Percentiles rank a stretch among this genome's conserved stretches.
phyloP scores from a whole-genome alignment of 2,329 filamentous ascomycete species.

The Lasiodiplodia sp. region DNA sequence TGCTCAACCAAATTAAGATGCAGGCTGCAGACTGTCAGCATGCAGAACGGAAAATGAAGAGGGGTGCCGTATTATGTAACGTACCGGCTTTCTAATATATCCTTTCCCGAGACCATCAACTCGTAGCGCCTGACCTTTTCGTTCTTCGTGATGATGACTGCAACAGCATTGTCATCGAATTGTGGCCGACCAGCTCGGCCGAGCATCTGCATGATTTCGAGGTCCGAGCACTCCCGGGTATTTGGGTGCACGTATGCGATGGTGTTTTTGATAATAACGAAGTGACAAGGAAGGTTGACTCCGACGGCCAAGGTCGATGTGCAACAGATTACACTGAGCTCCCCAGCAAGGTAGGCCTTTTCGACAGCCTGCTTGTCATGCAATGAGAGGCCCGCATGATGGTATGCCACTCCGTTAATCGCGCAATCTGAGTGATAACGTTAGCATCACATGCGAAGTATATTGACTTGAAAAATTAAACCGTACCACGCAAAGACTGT shows the following conservation, averaged over 20 bases:
- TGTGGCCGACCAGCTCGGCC: conserved; percentile 84
- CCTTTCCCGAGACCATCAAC: conserved; percentile 74
- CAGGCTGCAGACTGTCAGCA: conserved; percentile 55
- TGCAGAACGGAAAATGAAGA: too few relatives aligned
- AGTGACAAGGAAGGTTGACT: conserved; percentile 82
- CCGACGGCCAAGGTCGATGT: conserved; percentile 86
- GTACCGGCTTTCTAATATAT: conserved; percentile 75
- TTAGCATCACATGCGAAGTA: conserved; percentile 25
- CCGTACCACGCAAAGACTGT: conserved; percentile 65
- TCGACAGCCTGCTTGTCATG: conserved; percentile 73
- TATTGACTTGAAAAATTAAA: neutral
- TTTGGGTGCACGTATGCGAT: conserved; percentile 58
- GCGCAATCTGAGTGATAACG: conserved; percentile 49
- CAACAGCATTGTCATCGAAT: conserved; percentile 77
- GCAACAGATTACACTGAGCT: conserved; percentile 84
- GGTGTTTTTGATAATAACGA: conserved; percentile 84
- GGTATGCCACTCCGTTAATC: conserved; percentile 74
- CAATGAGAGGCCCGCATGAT: conserved; percentile 76
- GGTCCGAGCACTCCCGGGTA: conserved; percentile 76
- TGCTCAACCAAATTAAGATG: conserved; percentile 84
- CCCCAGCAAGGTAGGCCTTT: conserved; percentile 70
- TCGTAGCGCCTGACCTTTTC: conserved; percentile 72
- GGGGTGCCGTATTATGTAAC: conserved; percentile 2
- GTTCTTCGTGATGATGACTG: conserved; percentile 79
- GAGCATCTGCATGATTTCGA: conserved; percentile 92